Percentiles rank a stretch among this genome's conserved stretches.
Evolutionary conservation across 805 yeast genomes (phyloP).

Genomic region (Metschnikowia continentalis): DNA sequence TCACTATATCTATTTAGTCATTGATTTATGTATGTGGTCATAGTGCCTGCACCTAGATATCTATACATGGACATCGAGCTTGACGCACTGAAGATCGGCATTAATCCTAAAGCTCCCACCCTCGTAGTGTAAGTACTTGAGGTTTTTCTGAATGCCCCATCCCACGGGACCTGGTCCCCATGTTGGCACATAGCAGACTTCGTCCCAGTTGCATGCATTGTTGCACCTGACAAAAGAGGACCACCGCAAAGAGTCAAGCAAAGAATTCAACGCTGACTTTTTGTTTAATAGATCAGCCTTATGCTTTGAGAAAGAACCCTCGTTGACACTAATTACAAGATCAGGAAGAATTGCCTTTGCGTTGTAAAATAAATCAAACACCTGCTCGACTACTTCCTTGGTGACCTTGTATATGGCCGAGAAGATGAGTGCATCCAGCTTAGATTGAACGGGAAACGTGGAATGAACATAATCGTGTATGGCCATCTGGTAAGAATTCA

Average conservation of each 20-base stretch:
- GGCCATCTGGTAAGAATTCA: conserved; percentile 31
- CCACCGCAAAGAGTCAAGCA: conserved; percentile 39
- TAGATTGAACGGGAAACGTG: conserved; percentile 30
- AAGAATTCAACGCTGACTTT: conserved; percentile 7
- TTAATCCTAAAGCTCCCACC: conserved; percentile 13
- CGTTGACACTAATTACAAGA: conserved; percentile 14
- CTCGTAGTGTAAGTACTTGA: conserved; percentile 12
- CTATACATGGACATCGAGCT: conserved; percentile 1
- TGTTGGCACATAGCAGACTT: conserved; percentile 53
- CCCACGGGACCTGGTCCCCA: conserved; percentile 41
- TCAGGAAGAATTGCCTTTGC: conserved; percentile 23
- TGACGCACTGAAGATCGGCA: conserved; percentile 17
- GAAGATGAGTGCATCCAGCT: conserved; percentile 47
- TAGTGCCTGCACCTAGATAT: background rate
- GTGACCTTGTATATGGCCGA: conserved; percentile 44
- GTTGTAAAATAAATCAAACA: conserved; percentile 34
- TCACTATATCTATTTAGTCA: background rate
- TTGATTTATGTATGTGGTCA: background rate
- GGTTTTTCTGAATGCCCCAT: conserved; percentile 24
- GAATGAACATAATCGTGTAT: conserved; percentile 48
- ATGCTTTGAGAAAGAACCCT: conserved; percentile 2
- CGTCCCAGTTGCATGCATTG: conserved; percentile 40
- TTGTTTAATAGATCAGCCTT: background rate
- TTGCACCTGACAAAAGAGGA: conserved; percentile 40
- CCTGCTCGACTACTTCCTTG: conserved; percentile 27